These are phyloP conservation scores for Flammula alnicola DNA, from an alignment of 1,284 basidiomycete genomes.

Conservation along the genomic window DNA sequence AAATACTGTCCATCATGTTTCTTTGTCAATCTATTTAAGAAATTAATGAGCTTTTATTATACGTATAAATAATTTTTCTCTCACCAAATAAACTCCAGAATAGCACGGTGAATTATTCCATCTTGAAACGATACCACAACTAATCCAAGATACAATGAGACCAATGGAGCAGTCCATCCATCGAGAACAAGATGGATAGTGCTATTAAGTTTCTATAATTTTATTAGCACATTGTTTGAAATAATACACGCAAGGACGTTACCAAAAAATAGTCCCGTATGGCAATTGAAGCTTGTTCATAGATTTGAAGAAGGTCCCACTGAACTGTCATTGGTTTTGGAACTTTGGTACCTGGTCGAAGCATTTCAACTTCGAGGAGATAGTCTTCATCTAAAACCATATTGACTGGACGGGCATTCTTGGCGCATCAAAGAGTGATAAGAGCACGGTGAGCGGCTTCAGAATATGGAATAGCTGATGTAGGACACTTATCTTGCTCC, in stretches of 20 bases:
- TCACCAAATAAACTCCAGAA: conserved; percentile 38
- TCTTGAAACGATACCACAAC: conserved; percentile 33
- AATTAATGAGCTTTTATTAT: background rate
- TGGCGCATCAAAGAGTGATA: conserved; percentile 18
- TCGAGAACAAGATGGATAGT: conserved; percentile 35
- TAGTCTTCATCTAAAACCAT: conserved; percentile 28
- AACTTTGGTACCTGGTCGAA: conserved; percentile 28
- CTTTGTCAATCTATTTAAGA: conserved; percentile 25
- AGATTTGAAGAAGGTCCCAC: conserved; percentile 26
- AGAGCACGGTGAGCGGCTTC: conserved; percentile 10
- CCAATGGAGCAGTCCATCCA: conserved; percentile 36
- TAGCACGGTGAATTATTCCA: conserved; percentile 27
- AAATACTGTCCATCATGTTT: conserved; percentile 34
- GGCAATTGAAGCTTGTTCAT: no score
- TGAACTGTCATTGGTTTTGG: conserved; percentile 31
- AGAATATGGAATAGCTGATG: conserved; percentile 12
- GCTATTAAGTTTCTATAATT: conserved; percentile 19
- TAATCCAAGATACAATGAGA: conserved; percentile 33
- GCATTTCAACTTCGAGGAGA: conserved; percentile 30
- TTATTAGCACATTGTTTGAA: background rate
- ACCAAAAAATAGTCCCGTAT: conserved; percentile 33
- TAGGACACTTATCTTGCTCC: background rate
- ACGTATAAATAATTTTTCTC: conserved; percentile 6
- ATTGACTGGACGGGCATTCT: conserved; percentile 13
- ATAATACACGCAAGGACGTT: no score